Conservation (phyloP, 306 rosid genomes). For the Betula pendula region DNA sequence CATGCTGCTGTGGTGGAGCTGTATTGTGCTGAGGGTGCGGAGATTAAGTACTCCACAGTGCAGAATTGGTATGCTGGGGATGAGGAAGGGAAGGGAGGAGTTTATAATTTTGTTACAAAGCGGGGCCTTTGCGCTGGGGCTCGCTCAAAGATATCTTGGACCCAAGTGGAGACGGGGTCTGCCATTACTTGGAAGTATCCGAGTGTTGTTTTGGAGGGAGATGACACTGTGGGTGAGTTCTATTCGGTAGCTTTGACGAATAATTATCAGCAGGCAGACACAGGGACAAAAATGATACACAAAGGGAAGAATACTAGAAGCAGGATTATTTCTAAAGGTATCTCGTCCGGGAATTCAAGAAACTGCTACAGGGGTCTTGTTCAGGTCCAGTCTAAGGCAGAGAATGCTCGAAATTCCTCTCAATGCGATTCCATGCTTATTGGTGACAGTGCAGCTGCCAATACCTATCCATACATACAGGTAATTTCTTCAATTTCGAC, state of each 20-base stretch:
- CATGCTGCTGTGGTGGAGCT: constrained; percentile 95
- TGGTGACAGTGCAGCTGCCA: constrained; percentile 88
- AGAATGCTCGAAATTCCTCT: constrained; percentile 82
- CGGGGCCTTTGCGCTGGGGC: constrained; percentile 84
- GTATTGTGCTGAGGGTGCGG: constrained; percentile 68
- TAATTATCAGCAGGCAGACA: constrained; percentile 89
- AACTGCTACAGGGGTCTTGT: constrained; percentile 94
- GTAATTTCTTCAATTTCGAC: constrained; percentile 30
- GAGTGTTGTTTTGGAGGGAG: constrained; percentile 91
- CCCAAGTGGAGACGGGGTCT: constrained; percentile 92
- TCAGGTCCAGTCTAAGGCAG: constrained; percentile 81
- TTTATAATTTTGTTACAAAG: constrained; percentile 83
- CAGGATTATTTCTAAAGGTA: constrained; percentile 92
- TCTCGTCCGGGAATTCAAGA: constrained; percentile 80
- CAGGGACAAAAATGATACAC: constrained; percentile 96
- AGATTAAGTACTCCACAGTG: constrained; percentile 92
- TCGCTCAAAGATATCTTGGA: constrained; percentile 83
- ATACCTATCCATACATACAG: constrained; percentile 91
- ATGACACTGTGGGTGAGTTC: constrained; percentile 84
- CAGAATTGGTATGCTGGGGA: constrained; percentile 97
- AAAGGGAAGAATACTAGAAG: constrained; percentile 88
- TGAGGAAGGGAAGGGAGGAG: constrained; percentile 79
- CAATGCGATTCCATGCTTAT: constrained; percentile 98
- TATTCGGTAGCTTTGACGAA: constrained; percentile 91
- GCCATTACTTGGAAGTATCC: constrained; percentile 97